phyloP scores from a whole-genome alignment of 108 stramenopile genomes.

The Cylindrotheca fusiformis region DNA sequence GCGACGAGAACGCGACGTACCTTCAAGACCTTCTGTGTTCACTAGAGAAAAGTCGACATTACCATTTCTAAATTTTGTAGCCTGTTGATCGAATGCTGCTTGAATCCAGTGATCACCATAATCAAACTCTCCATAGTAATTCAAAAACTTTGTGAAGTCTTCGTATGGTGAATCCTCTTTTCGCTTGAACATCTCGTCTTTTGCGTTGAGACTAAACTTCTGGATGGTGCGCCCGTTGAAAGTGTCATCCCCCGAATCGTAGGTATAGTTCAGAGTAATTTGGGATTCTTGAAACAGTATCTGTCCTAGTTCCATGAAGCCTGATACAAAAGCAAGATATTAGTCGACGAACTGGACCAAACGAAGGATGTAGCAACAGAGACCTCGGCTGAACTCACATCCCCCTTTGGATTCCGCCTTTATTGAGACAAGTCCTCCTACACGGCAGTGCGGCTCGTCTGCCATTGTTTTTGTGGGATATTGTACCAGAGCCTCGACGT shows the following conservation, averaged over 20 bases:
- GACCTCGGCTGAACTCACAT: too few relatives aligned
- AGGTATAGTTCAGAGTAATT: constrained; percentile 25
- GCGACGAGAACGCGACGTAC: neutral
- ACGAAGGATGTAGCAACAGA: too few relatives aligned
- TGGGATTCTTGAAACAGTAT: constrained; percentile 8
- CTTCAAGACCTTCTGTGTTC: constrained; percentile 24
- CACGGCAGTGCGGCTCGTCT: constrained; percentile 32
- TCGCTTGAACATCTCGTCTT: constrained; percentile 34
- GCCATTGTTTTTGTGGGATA: constrained; percentile 42
- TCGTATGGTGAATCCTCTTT: constrained; percentile 15
- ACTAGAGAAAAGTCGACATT: constrained; percentile 47
- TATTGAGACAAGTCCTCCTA: constrained; percentile 40
- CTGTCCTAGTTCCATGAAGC: constrained; percentile 5
- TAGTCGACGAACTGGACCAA: too few relatives aligned
- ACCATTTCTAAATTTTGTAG: constrained; percentile 41
- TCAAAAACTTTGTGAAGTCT: constrained; percentile 32
- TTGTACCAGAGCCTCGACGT: constrained; percentile 30
- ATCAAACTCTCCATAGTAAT: constrained; percentile 49
- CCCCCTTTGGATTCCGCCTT: neutral
- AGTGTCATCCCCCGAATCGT: constrained; percentile 35
- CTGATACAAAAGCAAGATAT: neutral
- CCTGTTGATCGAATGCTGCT: constrained; percentile 45
- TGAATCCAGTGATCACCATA: constrained; percentile 52
- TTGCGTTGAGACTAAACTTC: constrained; percentile 40
- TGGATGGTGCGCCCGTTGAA: constrained; percentile 46